Evolutionary conservation across 2,329 filamentous ascomycete species (phyloP), one percentile per base, ranked within the genome.

Genomic region (Grosmannia penicillata): DNA sequence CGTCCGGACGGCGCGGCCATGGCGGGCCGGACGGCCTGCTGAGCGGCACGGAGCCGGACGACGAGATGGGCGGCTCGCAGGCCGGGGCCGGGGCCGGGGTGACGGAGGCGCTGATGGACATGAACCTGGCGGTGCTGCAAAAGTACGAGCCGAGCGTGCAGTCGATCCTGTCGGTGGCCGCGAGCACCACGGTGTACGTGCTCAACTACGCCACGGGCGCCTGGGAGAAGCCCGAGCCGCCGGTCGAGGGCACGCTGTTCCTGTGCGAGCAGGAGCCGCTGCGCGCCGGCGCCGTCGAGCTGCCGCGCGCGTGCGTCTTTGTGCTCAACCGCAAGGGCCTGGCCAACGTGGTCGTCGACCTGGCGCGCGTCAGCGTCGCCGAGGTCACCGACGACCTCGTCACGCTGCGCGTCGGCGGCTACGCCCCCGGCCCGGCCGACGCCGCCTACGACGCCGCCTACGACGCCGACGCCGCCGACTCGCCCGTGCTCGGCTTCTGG

Each of bases 231-330:
- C 73, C 72, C 33, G 82, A 78, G 40, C 44, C 44, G 23, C 40
- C 37, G 29, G 71, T 87, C 10, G 87, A 94, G 58, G 91, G 91
- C 28, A 82, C 84, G 11, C 65, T 96, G 46, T 98, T 96, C 56
- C 73, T 96, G 38, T 93, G 83, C 63, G 70, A 81, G 46, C 68
- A 73, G 52, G 56, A 59, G 47, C 66, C 59, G 45, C 44, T 63
- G 49, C 49, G 54, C 3, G 53, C 56, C 4, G 57, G 55, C 22
- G 39, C 54, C 51, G 47, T 58, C 25, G 53, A 57, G 34, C 26
- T 61, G 35, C 55, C 62, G 26, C 53, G 62, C 14, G 62, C 64
- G 18, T 75, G 75, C 59, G 70, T 83, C 14, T 81, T 86, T 49
- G 66, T 89, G 7, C 65, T 89, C 44, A 87, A 84, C 57, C 68